Evolutionary conservation across 129 eudicot genomes (phyloP).

Genomic region (Centaurea solstitialis): DNA sequence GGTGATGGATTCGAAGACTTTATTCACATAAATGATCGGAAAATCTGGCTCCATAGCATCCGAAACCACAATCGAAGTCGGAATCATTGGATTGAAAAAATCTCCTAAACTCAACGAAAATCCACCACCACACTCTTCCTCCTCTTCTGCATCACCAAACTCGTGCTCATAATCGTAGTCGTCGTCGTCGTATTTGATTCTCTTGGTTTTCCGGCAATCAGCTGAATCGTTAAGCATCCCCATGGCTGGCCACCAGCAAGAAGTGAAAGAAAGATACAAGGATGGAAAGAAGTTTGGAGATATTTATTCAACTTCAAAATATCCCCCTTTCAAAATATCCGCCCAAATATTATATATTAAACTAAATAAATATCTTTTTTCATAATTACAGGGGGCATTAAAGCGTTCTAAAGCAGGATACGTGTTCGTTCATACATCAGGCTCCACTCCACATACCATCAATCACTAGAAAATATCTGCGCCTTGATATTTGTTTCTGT

Average conservation of each 20-base stretch:
- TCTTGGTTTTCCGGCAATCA: conserved; percentile 29
- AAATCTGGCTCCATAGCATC: conserved; percentile 84
- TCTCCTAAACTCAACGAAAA: conserved; percentile 30
- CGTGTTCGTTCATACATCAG: conserved; percentile 9
- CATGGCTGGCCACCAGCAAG: conserved; percentile 17
- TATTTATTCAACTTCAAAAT: conserved; percentile 32
- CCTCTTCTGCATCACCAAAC: conserved; percentile 31
- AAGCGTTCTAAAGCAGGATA: conserved; percentile 6
- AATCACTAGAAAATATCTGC: neutral
- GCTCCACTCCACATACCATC: neutral
- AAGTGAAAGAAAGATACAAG: neutral
- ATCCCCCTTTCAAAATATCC: conserved; percentile 27
- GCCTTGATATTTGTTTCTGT: neutral
- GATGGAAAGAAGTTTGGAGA: conserved; percentile 10
- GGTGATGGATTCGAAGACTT: conserved; percentile 75
- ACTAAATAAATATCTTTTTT: neutral
- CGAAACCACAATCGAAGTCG: conserved; percentile 76
- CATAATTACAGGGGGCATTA: neutral
- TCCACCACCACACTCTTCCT: conserved; percentile 16
- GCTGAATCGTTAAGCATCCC: conserved; percentile 23
- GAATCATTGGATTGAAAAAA: conserved; percentile 58
- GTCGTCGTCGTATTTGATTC: conserved; percentile 41
- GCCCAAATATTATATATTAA: neutral
- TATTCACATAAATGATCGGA: conserved; percentile 80
- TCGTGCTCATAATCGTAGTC: conserved; percentile 19